A percentile compares a stretch with the other conserved stretches of the same genome.
These are phyloP conservation scores for Tolypocladium cylindrosporum DNA, from an alignment of 2,329 filamentous ascomycete genomes.

Conservation along the genomic window DNA sequence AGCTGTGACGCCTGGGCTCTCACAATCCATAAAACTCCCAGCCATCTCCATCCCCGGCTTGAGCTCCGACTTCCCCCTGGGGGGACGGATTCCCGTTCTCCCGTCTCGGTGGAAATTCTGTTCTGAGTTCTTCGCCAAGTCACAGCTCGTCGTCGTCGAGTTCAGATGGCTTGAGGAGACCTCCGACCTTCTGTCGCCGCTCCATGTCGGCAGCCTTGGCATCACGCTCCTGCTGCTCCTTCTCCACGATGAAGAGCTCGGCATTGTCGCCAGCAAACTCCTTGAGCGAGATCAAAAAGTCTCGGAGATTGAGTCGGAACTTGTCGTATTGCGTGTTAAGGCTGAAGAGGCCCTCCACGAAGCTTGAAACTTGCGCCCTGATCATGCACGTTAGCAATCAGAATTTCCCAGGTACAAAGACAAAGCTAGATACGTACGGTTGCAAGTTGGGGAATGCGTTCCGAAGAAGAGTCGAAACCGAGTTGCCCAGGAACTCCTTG, in stretches of 20 bases:
- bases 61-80: slow-evolving; percentile 15
- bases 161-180: slow-evolving; percentile 94
- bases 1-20: slow-evolving; percentile 8
- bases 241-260: slow-evolving; percentile 87
- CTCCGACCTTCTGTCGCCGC: slow-evolving; percentile 87
- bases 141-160: slow-evolving; percentile 85
- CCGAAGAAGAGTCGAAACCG: slow-evolving; percentile 73
- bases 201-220: slow-evolving; percentile 84
- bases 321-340: slow-evolving; percentile 83
- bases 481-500: slow-evolving; percentile 80
- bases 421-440: slow-evolving; percentile 48
- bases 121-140: slow-evolving; percentile 62
- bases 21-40: slow-evolving; percentile 58
- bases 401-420: neutral
- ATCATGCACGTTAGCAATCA: slow-evolving; percentile 21
- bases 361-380: slow-evolving; percentile 77
- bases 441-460: slow-evolving; percentile 92
- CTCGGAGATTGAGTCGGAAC: slow-evolving; percentile 91
- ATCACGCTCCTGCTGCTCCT: slow-evolving; percentile 81
- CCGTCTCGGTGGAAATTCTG: slow-evolving; percentile 42
- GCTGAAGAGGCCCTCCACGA: slow-evolving; percentile 82
- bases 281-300: slow-evolving; percentile 95
- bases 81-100: slow-evolving; percentile 6
- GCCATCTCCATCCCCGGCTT: slow-evolving; percentile 35
- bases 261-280: slow-evolving; percentile 95